phyloP scores from a whole-genome alignment of 495 filamentous ascomycete genomes.

The Penicillium angulare region DNA sequence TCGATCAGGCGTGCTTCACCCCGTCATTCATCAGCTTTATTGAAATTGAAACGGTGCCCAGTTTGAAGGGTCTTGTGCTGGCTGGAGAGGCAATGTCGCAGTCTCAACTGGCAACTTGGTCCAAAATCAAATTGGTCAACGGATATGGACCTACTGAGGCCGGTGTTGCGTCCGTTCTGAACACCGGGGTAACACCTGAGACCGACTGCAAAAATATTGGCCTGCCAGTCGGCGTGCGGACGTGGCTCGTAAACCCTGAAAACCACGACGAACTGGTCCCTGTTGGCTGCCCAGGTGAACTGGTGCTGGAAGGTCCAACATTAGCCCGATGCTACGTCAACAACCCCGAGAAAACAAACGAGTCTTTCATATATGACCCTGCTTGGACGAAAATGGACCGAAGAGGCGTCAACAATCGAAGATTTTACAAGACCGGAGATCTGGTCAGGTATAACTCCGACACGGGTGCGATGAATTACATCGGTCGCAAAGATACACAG shows the following conservation, averaged over 20 bases:
- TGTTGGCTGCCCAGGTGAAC: constrained; percentile 49
- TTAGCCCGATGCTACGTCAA: constrained; percentile 49
- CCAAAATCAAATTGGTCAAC: constrained; percentile 52
- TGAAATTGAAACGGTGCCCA: constrained; percentile 43
- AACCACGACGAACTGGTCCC: constrained; percentile 47
- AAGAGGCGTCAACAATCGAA: constrained; percentile 26
- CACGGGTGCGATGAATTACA: constrained; percentile 53
- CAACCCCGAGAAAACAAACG: constrained; percentile 40
- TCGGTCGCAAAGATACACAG: constrained; percentile 64
- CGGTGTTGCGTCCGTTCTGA: constrained; percentile 39
- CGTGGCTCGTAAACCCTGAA: constrained; percentile 47
- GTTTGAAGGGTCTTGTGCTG: constrained; percentile 44
- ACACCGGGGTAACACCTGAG: constrained; percentile 30
- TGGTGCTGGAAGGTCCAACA: constrained; percentile 49
- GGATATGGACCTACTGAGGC: constrained; percentile 58
- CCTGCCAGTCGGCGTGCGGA: constrained; percentile 35
- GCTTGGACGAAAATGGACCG: constrained; percentile 31
- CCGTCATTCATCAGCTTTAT: constrained; percentile 53
- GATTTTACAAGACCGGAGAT: constrained; percentile 69
- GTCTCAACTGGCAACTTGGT: constrained; percentile 53
- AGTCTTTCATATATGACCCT: constrained; percentile 45
- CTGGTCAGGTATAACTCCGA: constrained; percentile 61
- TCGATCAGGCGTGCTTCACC: constrained; percentile 47
- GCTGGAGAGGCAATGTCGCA: constrained; percentile 57
- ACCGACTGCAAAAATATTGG: constrained; percentile 48